phyloP scores from a whole-genome alignment of 768 basidiomycete species.

The Auricularia auricula-judae region DNA sequence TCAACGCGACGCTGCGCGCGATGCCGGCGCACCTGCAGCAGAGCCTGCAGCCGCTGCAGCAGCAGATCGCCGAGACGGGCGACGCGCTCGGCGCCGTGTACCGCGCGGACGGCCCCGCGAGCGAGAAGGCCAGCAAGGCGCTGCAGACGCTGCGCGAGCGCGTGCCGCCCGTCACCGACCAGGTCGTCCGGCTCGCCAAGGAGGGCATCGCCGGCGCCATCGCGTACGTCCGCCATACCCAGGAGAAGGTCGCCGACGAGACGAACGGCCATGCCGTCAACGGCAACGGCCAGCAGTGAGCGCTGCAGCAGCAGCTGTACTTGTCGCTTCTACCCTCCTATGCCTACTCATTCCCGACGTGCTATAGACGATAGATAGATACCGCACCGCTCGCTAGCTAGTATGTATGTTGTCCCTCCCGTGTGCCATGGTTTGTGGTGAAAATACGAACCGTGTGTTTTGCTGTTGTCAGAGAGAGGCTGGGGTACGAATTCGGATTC shows the following conservation, averaged over 20 bases:
- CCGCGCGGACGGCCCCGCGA: slow-evolving; percentile 38
- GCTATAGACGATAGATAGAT: no score
- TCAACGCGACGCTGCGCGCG: slow-evolving; percentile 35
- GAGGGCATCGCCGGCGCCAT: slow-evolving; percentile 2
- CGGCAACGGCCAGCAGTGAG: no score
- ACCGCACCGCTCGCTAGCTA: no score
- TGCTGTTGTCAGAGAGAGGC: no score
- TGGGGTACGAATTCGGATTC: no score
- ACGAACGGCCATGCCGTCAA: neutral
- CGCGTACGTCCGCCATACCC: slow-evolving; percentile 3
- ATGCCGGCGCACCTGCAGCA: slow-evolving; percentile 44
- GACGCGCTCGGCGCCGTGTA: slow-evolving; percentile 31
- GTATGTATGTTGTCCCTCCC: no score
- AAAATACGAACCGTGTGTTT: no score
- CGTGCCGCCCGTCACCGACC: slow-evolving; percentile 50
- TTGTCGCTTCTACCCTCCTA: no score
- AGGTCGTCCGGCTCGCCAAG: slow-evolving; percentile 2
- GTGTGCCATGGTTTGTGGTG: no score
- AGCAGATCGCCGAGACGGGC: slow-evolving; percentile 33
- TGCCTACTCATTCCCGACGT: no score
- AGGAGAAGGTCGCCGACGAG: neutral
- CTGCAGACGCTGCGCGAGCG: slow-evolving; percentile 47
- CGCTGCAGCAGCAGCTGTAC: no score
- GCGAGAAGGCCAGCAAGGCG: slow-evolving; percentile 52
- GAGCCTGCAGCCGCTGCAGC: slow-evolving; percentile 45